These are phyloP conservation scores for Firmiana major DNA, from an alignment of 345 rosid genomes.

Conservation along the genomic window DNA sequence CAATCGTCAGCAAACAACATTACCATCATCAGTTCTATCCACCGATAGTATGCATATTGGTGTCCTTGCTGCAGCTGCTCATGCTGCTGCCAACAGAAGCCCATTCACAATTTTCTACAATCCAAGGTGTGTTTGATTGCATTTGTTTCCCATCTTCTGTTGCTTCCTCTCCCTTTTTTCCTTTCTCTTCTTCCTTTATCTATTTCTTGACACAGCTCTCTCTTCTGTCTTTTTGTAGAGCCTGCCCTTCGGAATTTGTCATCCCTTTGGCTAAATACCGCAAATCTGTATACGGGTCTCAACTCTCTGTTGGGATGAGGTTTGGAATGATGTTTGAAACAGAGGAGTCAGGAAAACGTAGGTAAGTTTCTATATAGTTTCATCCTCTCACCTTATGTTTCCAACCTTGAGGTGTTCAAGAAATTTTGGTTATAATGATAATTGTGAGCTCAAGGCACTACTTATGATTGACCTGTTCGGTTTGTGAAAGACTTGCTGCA, in stretches of 20 bases:
- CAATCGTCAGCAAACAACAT: conserved; percentile 81
- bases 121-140: conserved; percentile 61
- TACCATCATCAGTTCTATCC: conserved; percentile 90
- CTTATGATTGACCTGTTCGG: background rate
- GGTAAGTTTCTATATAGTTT: conserved; percentile 36
- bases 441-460: background rate
- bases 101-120: conserved; percentile 90
- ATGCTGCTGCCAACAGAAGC: conserved; percentile 79
- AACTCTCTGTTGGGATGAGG: conserved; percentile 90
- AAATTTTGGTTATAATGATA: conserved; percentile 2
- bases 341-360: conserved; percentile 88
- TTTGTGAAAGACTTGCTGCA: background rate
- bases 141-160: background rate
- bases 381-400: background rate
- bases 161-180: background rate
- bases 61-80: conserved; percentile 99
- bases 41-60: conserved; percentile 99
- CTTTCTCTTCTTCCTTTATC: background rate
- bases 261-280: conserved; percentile 75
- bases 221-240: conserved; percentile 37
- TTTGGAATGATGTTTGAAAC: conserved; percentile 99
- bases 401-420: background rate
- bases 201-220: background rate
- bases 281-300: conserved; percentile 80
- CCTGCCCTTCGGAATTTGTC: conserved; percentile 95